Evolutionary conservation across 2,329 filamentous ascomycete genomes (phyloP), one percentile per base, ranked within the genome.

Genomic region (Coleophoma eucalyptorum): DNA sequence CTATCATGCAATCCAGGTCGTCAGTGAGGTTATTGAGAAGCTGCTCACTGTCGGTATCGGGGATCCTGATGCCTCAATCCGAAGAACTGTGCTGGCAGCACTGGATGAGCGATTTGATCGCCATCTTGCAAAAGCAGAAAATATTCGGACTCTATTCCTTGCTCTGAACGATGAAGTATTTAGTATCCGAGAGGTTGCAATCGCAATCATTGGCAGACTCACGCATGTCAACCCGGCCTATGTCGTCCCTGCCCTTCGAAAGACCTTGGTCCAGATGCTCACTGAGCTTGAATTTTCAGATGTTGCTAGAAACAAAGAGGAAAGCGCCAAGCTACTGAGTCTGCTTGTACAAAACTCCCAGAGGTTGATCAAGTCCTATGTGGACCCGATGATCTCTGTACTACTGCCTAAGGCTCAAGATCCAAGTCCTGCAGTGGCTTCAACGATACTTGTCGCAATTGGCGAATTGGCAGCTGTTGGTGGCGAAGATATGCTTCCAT

Each of bases 251-350:
- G 95, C 94, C 0, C 71, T 99, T 37, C 87, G 94, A 55, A 99
- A 99, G 70, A 88, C 95, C 5, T 81, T 99, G 21, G 92, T 99
- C 52, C 95, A 99, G 69, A 86, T 99, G 68, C 79, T 99, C 54
- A 99, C 94, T 0, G 93, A 97, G 63, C 86, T 99, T 19, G 92
- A 96, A 61, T 97, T 97, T 63, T 95, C 94, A 6, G 96, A 96
- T 66, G 94, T 93, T 47, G 81, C 93, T 7, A 84, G 90, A 43
- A 96, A 93, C 69, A 97, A 97, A 69, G 93, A 97, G 69, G 94
- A 99, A 68, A 97, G 92, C 61, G 92, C 94, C 10, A 92, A 91
- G 65, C 76, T 99, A 3, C 86, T 99, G 55, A 96, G 92, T 60
- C 81, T 97, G 50, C 82, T 99, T 37, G 93, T 97, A 7, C 87